These are phyloP conservation scores for Saposhnikovia divaricata DNA, from an alignment of 129 eudicot genomes.

Conservation along the genomic window DNA sequence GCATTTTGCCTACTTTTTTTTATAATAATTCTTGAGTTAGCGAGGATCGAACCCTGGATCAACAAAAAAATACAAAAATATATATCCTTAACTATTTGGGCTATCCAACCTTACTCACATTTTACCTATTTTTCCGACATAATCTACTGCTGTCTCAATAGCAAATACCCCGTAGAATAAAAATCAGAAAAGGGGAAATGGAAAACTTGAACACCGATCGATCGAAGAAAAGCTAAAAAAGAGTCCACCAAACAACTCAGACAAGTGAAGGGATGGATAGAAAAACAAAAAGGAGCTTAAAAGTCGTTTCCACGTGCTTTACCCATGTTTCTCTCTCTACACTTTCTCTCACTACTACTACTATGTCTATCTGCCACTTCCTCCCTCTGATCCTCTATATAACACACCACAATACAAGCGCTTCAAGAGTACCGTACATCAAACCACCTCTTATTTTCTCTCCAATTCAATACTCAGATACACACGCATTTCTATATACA, in stretches of 20 bases:
- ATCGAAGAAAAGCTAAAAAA: too few relatives aligned
- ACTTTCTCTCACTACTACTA: conserved; percentile 4
- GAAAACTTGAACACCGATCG: neutral
- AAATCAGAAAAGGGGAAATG: neutral
- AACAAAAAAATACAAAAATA: too few relatives aligned
- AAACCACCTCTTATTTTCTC: neutral
- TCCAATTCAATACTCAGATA: neutral
- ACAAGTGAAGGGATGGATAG: neutral
- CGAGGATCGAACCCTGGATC: too few relatives aligned
- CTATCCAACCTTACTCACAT: too few relatives aligned
- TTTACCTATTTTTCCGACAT: too few relatives aligned
- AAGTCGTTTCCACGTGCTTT: conserved; percentile 27
- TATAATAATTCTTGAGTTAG: too few relatives aligned
- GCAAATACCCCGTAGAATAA: too few relatives aligned
- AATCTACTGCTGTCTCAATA: too few relatives aligned
- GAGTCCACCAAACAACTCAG: neutral
- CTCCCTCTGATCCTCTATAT: neutral
- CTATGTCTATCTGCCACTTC: conserved; percentile 8
- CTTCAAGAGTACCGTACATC: neutral
- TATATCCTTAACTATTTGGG: too few relatives aligned
- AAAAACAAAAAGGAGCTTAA: neutral
- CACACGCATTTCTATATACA: neutral
- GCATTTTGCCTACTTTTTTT: too few relatives aligned
- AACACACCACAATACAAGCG: neutral
- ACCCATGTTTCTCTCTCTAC: neutral